Evolutionary conservation across 1,284 basidiomycete species (phyloP).

Genomic region (Ustilago loliicola): DNA sequence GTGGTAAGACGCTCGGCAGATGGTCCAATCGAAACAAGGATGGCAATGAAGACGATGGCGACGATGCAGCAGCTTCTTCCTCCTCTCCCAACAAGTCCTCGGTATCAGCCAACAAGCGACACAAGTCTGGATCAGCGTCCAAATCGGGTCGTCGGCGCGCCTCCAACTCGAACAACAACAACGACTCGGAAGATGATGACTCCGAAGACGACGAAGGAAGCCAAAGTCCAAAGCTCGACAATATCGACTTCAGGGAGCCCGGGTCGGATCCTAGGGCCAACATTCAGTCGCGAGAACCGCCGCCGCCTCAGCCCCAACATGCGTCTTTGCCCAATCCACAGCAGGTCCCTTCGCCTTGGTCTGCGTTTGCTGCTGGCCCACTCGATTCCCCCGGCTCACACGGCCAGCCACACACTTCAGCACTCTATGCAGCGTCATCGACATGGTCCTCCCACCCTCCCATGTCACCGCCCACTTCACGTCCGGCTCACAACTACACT

Average conservation of each 20-base stretch:
- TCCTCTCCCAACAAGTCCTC: slow-evolving; percentile 17
- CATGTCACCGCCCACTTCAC: slow-evolving; percentile 29
- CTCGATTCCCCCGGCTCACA: slow-evolving; percentile 5
- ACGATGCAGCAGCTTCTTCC: slow-evolving; percentile 21
- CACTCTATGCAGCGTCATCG: slow-evolving; percentile 8
- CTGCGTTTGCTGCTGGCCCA: slow-evolving; percentile 6
- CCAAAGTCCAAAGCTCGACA: slow-evolving; percentile 3
- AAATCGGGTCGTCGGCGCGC: slow-evolving; percentile 11
- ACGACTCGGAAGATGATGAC: slow-evolving; percentile 17
- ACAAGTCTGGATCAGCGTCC: slow-evolving; percentile 17
- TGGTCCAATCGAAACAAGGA: slow-evolving; percentile 56
- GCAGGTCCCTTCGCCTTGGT: slow-evolving; percentile 22
- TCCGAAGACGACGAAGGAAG: slow-evolving; percentile 26
- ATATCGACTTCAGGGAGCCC: not conserved
- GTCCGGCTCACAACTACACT: slow-evolving; percentile 13
- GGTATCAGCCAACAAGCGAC: slow-evolving; percentile 17
- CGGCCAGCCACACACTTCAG: not conserved
- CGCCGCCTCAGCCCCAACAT: slow-evolving; percentile 2
- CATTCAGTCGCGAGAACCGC: slow-evolving; percentile 14
- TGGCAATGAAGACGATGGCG: slow-evolving; percentile 33
- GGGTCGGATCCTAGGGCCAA: not conserved
- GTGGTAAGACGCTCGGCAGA: slow-evolving; percentile 57
- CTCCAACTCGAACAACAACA: not conserved
- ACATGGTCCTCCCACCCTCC: slow-evolving; percentile 24
- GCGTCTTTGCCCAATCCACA: slow-evolving; percentile 9